phyloP scores from a whole-genome alignment of 371 early-diverging fungal genomes.

The Globomyces sp. region DNA sequence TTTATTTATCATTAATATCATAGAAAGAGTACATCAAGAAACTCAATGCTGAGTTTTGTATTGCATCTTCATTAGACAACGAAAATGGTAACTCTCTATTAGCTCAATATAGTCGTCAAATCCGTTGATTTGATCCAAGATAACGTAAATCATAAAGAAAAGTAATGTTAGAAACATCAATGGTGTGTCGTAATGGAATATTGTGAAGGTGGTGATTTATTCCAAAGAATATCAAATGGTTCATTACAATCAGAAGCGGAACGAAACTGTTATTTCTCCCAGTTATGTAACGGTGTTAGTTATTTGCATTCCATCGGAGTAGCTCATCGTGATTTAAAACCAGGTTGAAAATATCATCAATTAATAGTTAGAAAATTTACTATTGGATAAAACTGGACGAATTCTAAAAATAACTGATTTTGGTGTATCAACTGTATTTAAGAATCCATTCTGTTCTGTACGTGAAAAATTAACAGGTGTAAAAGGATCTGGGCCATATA shows the following conservation, averaged over 20 bases:
- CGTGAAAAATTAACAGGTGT: slow-evolving; percentile 39
- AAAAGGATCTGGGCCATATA: slow-evolving; percentile 49
- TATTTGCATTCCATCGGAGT: slow-evolving; percentile 92
- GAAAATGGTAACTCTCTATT: slow-evolving; percentile 48
- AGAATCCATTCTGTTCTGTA: slow-evolving; percentile 48
- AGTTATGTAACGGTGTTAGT: slow-evolving; percentile 81
- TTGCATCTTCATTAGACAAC: slow-evolving; percentile 81
- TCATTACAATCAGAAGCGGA: slow-evolving; percentile 31
- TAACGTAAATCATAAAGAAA: slow-evolving; percentile 35
- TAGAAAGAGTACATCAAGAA: slow-evolving; percentile 87
- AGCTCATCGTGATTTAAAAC: slow-evolving; percentile 68
- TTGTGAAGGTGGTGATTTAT: slow-evolving; percentile 44
- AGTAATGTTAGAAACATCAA: slow-evolving; percentile 35
- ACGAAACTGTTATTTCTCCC: slow-evolving; percentile 75
- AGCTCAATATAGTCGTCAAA: slow-evolving; percentile 55
- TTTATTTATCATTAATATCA: background rate
- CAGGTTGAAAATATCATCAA: slow-evolving; percentile 18
- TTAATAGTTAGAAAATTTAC: slow-evolving; percentile 68
- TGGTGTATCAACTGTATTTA: slow-evolving; percentile 92
- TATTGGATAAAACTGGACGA: slow-evolving; percentile 71
- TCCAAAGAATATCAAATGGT: slow-evolving; percentile 31
- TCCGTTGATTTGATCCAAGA: slow-evolving; percentile 91
- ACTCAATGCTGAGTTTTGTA: slow-evolving; percentile 87
- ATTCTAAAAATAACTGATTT: slow-evolving; percentile 94
- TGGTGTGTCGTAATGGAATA: slow-evolving; percentile 92